Evolutionary conservation across 2,329 filamentous ascomycete genomes (phyloP), one percentile per base, ranked within the genome.

Genomic region (Aspergillus japonicus): DNA sequence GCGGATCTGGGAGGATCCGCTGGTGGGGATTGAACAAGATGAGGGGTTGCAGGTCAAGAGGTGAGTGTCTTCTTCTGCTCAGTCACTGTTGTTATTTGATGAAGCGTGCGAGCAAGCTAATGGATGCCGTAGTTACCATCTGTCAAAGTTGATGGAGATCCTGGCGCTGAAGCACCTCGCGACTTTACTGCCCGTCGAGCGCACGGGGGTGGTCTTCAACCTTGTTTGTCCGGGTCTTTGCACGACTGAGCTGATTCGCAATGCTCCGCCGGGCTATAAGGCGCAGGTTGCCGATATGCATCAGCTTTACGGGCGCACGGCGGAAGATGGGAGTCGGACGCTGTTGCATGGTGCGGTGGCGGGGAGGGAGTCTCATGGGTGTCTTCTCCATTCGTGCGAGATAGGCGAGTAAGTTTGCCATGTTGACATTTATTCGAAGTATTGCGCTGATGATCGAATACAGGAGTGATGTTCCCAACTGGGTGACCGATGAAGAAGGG

Each of bases 101-200:
- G 16, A 19, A 44, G 5, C 5, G 16, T 1, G 3, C 1, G 39
- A 19, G 2, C 11, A 16, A 24, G 26, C 56, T 58, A 50, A 58
- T 16, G 39, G 29, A 23, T 11, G 31, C 3, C 3, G 4, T 21
- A 58, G 56, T 35, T 58, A 58, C n/a, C 50, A 70, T 29, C 62
- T 75, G 26, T 73, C 73, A 23, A 77, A 76, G 63, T 65, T 77
- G 19, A 62, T 77, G 55, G 71, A 73, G 51, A 66, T 73, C 19
- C 62, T 73, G 31, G 56, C 64, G 7, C 57, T 74, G 31, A 71
- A 71, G 19, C 65, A 70, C 50, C 66, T 76, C 3, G 73, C 69
- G 4, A 62, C 52, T 14, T 16, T 56, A 14, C 12, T 65, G 11
- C 64, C 68, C 4, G 66, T 71, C 59, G 42, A 64, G 62, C 29